Evolutionary conservation across 2,329 filamentous ascomycete species (phyloP).

Genomic region (Lasiodiplodia sp.): DNA sequence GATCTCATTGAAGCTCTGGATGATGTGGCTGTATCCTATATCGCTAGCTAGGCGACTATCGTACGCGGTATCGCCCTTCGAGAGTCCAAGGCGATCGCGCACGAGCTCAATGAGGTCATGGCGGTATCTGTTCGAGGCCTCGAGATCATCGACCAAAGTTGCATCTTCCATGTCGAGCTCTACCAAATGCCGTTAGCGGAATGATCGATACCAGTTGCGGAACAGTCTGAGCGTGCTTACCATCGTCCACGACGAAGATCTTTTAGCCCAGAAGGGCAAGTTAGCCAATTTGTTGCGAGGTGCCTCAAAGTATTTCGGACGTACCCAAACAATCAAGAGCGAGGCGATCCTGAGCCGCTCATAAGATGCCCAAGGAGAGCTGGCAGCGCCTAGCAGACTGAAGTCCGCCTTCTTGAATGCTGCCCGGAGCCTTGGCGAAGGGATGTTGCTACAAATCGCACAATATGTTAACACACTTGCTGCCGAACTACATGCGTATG

Average conservation of each 20-base stretch:
- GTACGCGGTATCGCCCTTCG: background rate
- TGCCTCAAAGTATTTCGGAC: background rate
- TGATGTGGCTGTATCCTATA: background rate
- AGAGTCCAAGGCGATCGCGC: background rate
- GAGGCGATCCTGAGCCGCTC: background rate
- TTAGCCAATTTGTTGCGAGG: background rate
- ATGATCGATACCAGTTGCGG: background rate
- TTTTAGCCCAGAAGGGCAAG: background rate
- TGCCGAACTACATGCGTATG: background rate
- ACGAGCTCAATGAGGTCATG: background rate
- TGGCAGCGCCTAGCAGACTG: background rate
- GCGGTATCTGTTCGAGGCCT: background rate
- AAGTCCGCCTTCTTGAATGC: background rate
- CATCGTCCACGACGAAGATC: background rate
- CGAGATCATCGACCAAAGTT: background rate
- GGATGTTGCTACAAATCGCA: background rate
- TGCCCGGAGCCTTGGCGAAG: background rate
- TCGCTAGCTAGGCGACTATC: background rate
- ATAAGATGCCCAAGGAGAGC: background rate
- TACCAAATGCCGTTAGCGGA: background rate
- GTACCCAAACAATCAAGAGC: constrained; percentile 11
- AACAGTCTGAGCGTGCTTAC: background rate
- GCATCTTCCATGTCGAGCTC: constrained; percentile 9
- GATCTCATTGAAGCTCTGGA: background rate
- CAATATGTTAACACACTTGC: background rate